Percentiles rank a stretch among this genome's conserved stretches.
Evolutionary conservation across 306 rosid genomes (phyloP).

Genomic region (Vigna trinervia): DNA sequence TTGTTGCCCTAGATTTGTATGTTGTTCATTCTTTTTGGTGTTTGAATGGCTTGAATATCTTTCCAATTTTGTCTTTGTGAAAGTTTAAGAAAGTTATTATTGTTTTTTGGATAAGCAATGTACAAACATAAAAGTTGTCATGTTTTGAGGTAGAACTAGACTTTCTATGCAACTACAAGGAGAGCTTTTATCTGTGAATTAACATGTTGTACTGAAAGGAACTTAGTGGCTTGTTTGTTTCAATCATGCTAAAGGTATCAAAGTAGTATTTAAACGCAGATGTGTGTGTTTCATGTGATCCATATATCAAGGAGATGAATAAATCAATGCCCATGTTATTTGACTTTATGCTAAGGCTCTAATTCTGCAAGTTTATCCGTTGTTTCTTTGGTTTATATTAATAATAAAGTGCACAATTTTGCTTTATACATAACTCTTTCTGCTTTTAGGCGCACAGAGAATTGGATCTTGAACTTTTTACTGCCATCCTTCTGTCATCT

Average conservation of each 20-base stretch:
- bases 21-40: not conserved
- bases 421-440: not conserved
- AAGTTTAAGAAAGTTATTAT: not conserved
- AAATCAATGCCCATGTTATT: not conserved
- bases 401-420: not conserved
- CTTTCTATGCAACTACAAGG: not conserved
- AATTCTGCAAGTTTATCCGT: not conserved
- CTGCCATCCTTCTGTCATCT: not conserved
- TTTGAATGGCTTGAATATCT: not conserved
- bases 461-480: constrained; percentile 5
- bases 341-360: constrained; percentile 17
- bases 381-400: constrained; percentile 2
- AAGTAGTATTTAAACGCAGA: too few relatives aligned
- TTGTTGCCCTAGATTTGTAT: not conserved
- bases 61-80: not conserved
- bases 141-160: not conserved
- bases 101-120: not conserved
- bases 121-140: not conserved
- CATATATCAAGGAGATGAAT: not conserved
- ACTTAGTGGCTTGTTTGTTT: not conserved
- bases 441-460: not conserved
- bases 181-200: constrained; percentile 2
- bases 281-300: constrained; percentile 11
- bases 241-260: not conserved
- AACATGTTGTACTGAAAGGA: not conserved